Evolutionary conservation across 495 filamentous ascomycete genomes (phyloP).

Genomic region (Bacidia gigantensis): DNA sequence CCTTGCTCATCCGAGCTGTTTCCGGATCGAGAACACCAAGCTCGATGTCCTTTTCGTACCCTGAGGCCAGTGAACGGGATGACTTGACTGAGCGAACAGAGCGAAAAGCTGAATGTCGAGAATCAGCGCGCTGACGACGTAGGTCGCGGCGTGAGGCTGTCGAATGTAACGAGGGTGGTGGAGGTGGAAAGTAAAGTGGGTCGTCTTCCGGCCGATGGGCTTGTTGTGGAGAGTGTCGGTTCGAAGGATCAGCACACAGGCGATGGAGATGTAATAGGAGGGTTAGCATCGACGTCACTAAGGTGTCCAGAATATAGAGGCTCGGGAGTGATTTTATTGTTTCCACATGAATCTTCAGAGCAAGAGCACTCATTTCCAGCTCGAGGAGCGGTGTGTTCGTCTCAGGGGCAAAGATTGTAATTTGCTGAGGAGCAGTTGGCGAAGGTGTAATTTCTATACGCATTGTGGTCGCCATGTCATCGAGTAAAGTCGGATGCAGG

Average conservation of each 20-base stretch:
- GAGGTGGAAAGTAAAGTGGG: conserved; percentile 7
- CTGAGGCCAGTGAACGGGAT: conserved; percentile 6
- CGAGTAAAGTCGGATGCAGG: conserved; percentile 18
- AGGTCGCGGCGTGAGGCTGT: conserved; percentile 7
- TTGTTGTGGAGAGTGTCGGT: conserved; percentile 4
- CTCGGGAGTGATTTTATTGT: conserved; percentile 9
- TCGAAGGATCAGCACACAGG: conserved; percentile 11
- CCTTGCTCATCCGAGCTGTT: background rate
- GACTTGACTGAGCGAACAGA: conserved; percentile 10
- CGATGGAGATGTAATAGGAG: conserved; percentile 20
- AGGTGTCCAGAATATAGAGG: conserved; percentile 18
- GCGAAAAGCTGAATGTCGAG: conserved; percentile 10
- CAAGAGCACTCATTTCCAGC: conserved; percentile 11
- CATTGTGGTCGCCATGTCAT: conserved; percentile 9
- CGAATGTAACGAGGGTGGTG: conserved; percentile 12
- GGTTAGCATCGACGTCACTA: conserved; percentile 16
- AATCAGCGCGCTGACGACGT: conserved; percentile 2
- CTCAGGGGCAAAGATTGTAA: conserved; percentile 17
- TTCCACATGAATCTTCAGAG: conserved; percentile 8
- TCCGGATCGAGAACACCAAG: conserved; percentile 3
- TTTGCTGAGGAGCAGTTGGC: conserved; percentile 11
- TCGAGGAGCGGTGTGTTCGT: conserved; percentile 11
- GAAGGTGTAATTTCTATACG: conserved; percentile 14
- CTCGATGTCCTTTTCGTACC: conserved; percentile 15
- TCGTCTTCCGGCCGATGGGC: background rate